Conservation (phyloP, 495 filamentous ascomycete species). For the Trichoderma reesei region DNA sequence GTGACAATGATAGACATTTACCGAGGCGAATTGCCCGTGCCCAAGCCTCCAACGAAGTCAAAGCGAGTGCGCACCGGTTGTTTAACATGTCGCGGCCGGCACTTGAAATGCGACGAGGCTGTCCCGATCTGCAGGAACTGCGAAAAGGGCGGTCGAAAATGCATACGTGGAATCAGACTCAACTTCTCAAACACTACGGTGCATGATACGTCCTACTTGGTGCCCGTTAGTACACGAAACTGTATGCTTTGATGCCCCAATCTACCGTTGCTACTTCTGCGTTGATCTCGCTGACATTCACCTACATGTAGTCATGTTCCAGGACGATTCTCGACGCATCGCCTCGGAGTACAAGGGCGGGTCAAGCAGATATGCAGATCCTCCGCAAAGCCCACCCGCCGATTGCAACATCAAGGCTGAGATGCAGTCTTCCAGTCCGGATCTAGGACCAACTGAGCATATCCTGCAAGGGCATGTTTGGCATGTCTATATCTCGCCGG, state of each 20-base stretch:
- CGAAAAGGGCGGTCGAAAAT: slow-evolving; percentile 73
- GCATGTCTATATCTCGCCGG: not conserved
- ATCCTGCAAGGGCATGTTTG: not conserved
- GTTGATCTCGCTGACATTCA: no score
- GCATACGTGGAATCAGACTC: slow-evolving; percentile 76
- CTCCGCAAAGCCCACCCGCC: not conserved
- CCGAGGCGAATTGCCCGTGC: slow-evolving; percentile 14
- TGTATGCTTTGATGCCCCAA: not conserved
- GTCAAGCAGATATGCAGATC: slow-evolving; percentile 53
- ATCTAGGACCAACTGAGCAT: not conserved
- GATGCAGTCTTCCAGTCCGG: not conserved
- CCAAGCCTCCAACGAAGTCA: slow-evolving; percentile 43
- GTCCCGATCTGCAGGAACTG: slow-evolving; percentile 77
- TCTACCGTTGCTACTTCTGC: no score
- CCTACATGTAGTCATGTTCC: slow-evolving; percentile 65
- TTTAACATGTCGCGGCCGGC: slow-evolving; percentile 64
- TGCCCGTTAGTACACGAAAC: slow-evolving; percentile 20
- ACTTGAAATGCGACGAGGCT: slow-evolving; percentile 67
- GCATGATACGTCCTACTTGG: slow-evolving; percentile 55
- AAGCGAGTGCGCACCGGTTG: slow-evolving; percentile 68
- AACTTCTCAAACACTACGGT: slow-evolving; percentile 88
- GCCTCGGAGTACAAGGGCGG: slow-evolving; percentile 89
- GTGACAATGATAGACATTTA: not conserved
- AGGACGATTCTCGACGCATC: slow-evolving; percentile 84
- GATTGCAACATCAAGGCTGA: not conserved